Base-by-base conservation (phyloP, 2,329 filamentous ascomycete species). In the Penicillium sp. region DNA sequence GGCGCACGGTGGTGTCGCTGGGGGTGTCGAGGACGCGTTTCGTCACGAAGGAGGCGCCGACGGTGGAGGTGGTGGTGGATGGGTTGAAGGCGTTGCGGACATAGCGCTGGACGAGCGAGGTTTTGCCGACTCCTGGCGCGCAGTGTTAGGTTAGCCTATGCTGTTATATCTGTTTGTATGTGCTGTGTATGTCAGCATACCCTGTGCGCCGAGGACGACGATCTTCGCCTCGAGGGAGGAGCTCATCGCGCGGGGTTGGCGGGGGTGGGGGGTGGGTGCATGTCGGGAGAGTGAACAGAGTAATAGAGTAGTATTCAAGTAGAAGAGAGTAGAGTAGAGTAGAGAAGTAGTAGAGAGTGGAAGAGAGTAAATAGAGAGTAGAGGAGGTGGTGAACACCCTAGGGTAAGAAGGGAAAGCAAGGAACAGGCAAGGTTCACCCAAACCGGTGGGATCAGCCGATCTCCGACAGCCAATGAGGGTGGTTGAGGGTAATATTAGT, bases 1-100 rank as follows among this genome's bases (percentile, higher is more conserved):
- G 81, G n/a, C 92, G 86, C 31, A 97, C 91, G 21, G 90, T 82
- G 1, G 91, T 94, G 66, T 93, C 90, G 19, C 88, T 90, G 71
- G 96, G 90, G 58, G 85, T 86, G 75, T 97, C 92, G 62, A 90
- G 81, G 56, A 92, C 87, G 67, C 87, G 85, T 76, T 92, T 92
- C 39, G 89, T 89, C 71, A 91, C 80, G 73, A 92, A 92, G 69
- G 86, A 90, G 24, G 89, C 89, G 70, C 89, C 89, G 54, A 92
- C 86, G n/a, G 89, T 92, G 5, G 87, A 89, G 50, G 76, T 71
- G 56, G 75, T 73, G 37, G 69, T 66, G 26, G 75, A 64, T n/a
- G 75, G 70, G 52, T 69, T 72, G 61, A 79, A 77, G 47, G 70
- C 65, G 52, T 79, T 78, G 54, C 74, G 74, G 57, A 79, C 73